phyloP scores from a whole-genome alignment of 164 flowering plant genomes.

The Hamamelis virginiana region DNA sequence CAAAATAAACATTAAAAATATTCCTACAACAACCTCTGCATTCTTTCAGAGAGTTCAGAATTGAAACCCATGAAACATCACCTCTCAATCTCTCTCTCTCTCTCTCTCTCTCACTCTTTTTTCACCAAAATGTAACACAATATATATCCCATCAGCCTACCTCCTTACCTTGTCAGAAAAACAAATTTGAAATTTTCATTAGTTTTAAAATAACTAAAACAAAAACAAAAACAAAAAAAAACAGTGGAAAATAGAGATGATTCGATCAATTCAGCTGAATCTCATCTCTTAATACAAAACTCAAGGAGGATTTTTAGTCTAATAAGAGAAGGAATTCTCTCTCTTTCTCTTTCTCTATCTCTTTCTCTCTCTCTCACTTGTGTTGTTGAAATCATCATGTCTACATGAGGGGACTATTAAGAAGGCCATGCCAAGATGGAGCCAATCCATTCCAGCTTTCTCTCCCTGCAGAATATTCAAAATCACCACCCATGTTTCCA shows the following conservation, averaged over 20 bases:
- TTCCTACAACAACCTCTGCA: neutral
- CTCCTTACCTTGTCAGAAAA: constrained; percentile 21
- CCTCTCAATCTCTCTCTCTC: constrained; percentile 18
- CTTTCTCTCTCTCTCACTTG: neutral
- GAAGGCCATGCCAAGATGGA: constrained; percentile 74
- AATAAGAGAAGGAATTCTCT: constrained; percentile 10
- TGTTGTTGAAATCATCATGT: neutral
- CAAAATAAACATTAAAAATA: neutral
- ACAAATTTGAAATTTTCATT: constrained; percentile 24
- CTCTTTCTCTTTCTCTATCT: neutral
- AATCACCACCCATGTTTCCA: constrained; percentile 29
- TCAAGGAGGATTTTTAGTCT: constrained; percentile 5
- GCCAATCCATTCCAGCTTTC: constrained; percentile 61
- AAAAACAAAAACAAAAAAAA: neutral
- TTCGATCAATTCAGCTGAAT: constrained; percentile 15
- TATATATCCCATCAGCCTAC: neutral
- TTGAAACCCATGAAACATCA: constrained; percentile 23
- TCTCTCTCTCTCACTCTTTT: neutral
- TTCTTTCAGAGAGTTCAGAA: constrained; percentile 17
- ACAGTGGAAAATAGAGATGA: too few species aligned
- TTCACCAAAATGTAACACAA: neutral
- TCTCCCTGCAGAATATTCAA: constrained; percentile 48
- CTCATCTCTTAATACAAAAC: constrained; percentile 21
- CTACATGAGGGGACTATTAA: constrained; percentile 76
- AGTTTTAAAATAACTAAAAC: constrained; percentile 15